phyloP scores from a whole-genome alignment of 352 stramenopile species.

The Globisporangium orthogonon region DNA sequence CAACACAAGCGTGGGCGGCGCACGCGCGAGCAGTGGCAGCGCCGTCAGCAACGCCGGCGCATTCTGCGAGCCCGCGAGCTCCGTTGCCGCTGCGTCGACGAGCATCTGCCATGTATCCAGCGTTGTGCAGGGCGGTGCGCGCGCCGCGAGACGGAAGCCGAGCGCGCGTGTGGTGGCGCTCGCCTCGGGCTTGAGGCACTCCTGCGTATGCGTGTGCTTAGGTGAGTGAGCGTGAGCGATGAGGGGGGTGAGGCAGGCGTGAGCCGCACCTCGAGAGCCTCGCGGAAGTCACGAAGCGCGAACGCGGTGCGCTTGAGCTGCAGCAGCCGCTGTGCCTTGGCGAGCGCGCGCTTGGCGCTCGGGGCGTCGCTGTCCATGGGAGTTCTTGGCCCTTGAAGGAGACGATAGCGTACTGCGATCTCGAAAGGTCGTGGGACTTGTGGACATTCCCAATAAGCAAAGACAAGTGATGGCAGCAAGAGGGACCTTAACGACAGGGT shows the following conservation, averaged over 20 bases:
- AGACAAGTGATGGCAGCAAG: too few species aligned
- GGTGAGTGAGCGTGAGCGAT: background rate
- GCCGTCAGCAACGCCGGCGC: conserved; percentile 36
- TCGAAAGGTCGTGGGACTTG: too few species aligned
- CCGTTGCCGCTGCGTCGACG: conserved; percentile 47
- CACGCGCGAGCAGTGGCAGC: conserved; percentile 44
- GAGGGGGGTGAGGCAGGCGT: too few species aligned
- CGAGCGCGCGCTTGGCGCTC: conserved; percentile 27
- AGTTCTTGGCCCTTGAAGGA: too few species aligned
- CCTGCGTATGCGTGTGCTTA: conserved; percentile 13
- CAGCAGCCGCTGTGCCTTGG: conserved; percentile 57
- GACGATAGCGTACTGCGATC: too few species aligned
- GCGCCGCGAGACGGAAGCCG: conserved; percentile 57
- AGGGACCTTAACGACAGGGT: too few species aligned
- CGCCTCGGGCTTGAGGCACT: conserved; percentile 65
- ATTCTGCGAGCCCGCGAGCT: conserved; percentile 70
- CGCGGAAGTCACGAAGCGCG: conserved; percentile 50
- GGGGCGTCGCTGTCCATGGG: too few species aligned
- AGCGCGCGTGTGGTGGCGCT: conserved; percentile 53
- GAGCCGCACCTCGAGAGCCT: conserved; percentile 39
- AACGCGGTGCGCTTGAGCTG: conserved; percentile 54
- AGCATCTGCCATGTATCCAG: conserved; percentile 58
- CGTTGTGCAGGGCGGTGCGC: conserved; percentile 47
- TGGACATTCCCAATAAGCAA: too few species aligned
- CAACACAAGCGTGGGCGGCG: conserved; percentile 55